These are phyloP conservation scores for Dipodascopsis tothii DNA, from an alignment of 805 yeast genomes.

Conservation along the genomic window DNA sequence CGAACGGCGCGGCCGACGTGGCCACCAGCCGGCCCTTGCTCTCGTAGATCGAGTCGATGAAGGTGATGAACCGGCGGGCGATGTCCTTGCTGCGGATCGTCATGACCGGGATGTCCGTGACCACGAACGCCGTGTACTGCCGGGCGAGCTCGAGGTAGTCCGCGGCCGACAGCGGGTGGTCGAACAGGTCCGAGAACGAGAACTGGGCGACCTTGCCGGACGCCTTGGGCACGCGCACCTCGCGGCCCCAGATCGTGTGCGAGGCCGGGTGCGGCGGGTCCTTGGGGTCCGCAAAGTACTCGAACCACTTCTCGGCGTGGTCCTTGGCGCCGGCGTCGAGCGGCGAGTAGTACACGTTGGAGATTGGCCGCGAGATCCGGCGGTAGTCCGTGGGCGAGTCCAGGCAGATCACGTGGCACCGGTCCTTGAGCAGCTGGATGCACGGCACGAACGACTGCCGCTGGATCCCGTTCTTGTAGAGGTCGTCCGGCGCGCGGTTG, in stretches of 20 bases:
- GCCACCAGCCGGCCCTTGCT: slow-evolving; percentile 81
- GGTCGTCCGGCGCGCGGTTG: slow-evolving; percentile 88
- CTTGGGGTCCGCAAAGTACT: slow-evolving; percentile 53
- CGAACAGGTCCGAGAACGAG: slow-evolving; percentile 80
- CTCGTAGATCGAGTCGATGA: slow-evolving; percentile 92
- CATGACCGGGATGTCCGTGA: slow-evolving; percentile 86
- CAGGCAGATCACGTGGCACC: slow-evolving; percentile 68
- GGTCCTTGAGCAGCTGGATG: slow-evolving; percentile 64
- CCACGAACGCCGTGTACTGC: slow-evolving; percentile 66
- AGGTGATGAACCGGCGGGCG: slow-evolving; percentile 86
- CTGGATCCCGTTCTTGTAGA: slow-evolving; percentile 90
- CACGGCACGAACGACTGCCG: slow-evolving; percentile 88
- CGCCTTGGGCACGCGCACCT: slow-evolving; percentile 64
- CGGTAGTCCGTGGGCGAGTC: slow-evolving; percentile 93
- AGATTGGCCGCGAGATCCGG: slow-evolving; percentile 73
- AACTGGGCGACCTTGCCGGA: slow-evolving; percentile 82
- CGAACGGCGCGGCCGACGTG: slow-evolving; percentile 79
- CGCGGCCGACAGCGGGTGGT: slow-evolving; percentile 82
- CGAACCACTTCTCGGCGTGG: slow-evolving; percentile 74
- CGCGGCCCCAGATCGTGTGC: slow-evolving; percentile 78
- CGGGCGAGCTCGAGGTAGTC: slow-evolving; percentile 82
- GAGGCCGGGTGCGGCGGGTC: slow-evolving; percentile 30
- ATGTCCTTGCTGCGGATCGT: slow-evolving; percentile 72
- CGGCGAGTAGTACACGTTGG: slow-evolving; percentile 72
- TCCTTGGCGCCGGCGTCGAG: slow-evolving; percentile 47